Evolutionary conservation across 345 rosid genomes (phyloP).

Genomic region (Eucalyptus curtisii): DNA sequence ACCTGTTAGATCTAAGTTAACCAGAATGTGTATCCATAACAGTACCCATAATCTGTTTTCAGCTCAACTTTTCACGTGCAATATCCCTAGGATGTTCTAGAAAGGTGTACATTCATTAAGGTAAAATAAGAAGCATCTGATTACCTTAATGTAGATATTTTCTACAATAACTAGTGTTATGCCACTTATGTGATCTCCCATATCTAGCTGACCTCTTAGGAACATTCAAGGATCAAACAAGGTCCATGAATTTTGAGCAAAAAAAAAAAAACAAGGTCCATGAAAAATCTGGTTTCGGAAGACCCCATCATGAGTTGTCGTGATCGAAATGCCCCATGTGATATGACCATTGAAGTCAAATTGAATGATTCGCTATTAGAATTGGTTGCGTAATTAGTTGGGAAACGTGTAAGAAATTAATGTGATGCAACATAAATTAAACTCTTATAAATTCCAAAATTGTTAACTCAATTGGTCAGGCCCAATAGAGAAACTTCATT

Average conservation of each 20-base stretch:
- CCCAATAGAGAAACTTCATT: neutral
- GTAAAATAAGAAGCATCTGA: neutral
- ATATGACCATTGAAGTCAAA: neutral
- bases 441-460: neutral
- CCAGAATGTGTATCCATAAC: accelerated
- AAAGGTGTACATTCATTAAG: neutral
- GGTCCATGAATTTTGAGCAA: neutral
- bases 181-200: neutral
- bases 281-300: neutral
- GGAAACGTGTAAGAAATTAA: neutral
- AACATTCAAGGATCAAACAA: neutral
- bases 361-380: neutral
- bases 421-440: neutral
- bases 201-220: neutral
- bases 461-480: neutral
- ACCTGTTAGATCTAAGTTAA: neutral
- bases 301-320: neutral
- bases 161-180: neutral
- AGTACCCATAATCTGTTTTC: neutral
- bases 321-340: neutral
- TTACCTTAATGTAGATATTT: neutral
- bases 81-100: neutral
- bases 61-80: neutral
- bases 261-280: neutral
- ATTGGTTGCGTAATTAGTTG: neutral